Base-by-base conservation (phyloP, 2,329 filamentous ascomycete species). In the Aureobasidium zeae region DNA sequence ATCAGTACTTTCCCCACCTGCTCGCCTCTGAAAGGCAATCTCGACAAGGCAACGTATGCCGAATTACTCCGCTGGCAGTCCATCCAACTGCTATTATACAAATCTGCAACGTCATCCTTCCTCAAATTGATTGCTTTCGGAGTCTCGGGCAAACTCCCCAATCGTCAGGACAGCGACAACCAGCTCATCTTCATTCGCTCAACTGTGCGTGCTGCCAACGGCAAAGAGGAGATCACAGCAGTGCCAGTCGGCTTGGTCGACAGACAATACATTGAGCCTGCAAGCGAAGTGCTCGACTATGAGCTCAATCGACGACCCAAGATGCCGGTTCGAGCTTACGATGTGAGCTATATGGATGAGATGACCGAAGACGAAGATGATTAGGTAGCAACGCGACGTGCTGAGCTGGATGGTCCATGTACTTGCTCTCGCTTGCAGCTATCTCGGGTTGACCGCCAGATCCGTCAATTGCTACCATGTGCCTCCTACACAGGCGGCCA, bases 1-100 rank as follows among this genome's bases (percentile, higher is more conserved):
- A 66, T 71, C 48, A 67, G 66, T 0, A 68, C 64, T 4, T 71
- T 68, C 65, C 69, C 69, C 4, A 67, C 52, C 16, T 68, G 66
- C 49, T 60, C 56, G 28, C 64, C 64, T 6, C 33, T 36, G 5
- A 43, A 43, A 15, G 21, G 12, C 22, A 34, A 33, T 17, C 2
- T 63, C 58, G 3, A 55, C 55, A 19, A 51, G 21, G 7, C 20
- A 11, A 28, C 28, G 11, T 43, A 43, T 7, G 28, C 22, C 8
- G 39, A 33, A 13, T 16, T 43, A 15, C 30, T 43, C 4, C 39
- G 39, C 17, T 26, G 30, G 22, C 39, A 33, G 15, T 7, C 39
- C 5, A 36, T 12, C 12, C 31, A 36, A 10, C 8, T 44, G 8
- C 32, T 44, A 10, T 5, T 10, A 9, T 19, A 22, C 26, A 25